A percentile compares a stretch with the other conserved stretches of the same genome.
Conservation (phyloP, 495 filamentous ascomycete genomes). For the Pseudotulostoma volvatum region DNA sequence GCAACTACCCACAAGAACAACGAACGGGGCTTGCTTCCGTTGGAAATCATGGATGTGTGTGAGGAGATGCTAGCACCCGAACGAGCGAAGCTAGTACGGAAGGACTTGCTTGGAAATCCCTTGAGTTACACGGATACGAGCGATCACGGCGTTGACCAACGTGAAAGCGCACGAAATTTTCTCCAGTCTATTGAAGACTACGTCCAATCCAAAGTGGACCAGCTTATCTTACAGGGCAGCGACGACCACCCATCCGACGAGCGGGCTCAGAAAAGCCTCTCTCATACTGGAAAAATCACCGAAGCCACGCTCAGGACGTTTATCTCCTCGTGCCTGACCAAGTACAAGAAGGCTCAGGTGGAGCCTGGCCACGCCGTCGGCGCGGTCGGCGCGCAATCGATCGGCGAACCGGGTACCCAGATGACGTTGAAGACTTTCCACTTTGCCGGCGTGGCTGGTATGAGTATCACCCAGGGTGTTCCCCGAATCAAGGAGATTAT, state of each 20-base stretch:
- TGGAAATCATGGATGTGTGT: slow-evolving; percentile 53
- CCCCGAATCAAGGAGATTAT: slow-evolving; percentile 99
- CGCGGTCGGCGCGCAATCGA: slow-evolving; percentile 91
- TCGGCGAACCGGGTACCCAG: slow-evolving; percentile 95
- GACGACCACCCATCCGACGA: slow-evolving; percentile 24
- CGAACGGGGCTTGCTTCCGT: slow-evolving; percentile 51
- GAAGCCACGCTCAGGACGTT: slow-evolving; percentile 53
- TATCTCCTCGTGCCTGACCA: slow-evolving; percentile 65
- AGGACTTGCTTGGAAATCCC: slow-evolving; percentile 29
- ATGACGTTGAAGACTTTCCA: slow-evolving; percentile 99
- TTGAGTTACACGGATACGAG: slow-evolving; percentile 48
- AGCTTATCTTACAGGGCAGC: slow-evolving; percentile 29
- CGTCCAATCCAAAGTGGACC: slow-evolving; percentile 40
- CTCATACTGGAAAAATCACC: slow-evolving; percentile 70
- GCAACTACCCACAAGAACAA: slow-evolving; percentile 60
- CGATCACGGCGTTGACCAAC: slow-evolving; percentile 59
- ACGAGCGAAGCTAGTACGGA: slow-evolving; percentile 46
- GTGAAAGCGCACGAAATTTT: slow-evolving; percentile 72
- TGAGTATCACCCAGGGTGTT: slow-evolving; percentile 97
- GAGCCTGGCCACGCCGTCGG: slow-evolving; percentile 96
- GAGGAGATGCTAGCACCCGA: slow-evolving; percentile 46
- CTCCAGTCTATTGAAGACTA: slow-evolving; percentile 58
- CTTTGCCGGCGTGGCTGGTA: slow-evolving; percentile 97
- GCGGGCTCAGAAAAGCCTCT: slow-evolving; percentile 28
- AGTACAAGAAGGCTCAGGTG: slow-evolving; percentile 77